A percentile compares a stretch with the other conserved stretches of the same genome.
Conservation (phyloP, 805 yeast species). For the Candida fluviatilis region DNA sequence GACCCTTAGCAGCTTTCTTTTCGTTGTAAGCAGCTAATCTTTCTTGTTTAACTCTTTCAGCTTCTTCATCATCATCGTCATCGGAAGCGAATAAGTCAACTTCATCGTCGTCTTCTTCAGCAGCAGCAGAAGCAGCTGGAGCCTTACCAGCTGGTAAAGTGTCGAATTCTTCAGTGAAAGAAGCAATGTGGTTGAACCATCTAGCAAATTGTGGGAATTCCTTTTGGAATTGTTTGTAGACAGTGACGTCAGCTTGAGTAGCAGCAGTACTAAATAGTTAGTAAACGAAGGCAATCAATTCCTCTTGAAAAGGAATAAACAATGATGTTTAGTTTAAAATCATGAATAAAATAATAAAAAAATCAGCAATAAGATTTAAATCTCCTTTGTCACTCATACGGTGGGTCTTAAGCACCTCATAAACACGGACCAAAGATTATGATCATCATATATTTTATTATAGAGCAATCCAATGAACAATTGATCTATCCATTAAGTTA, state of each 20-base stretch:
- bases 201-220: slow-evolving; percentile 93
- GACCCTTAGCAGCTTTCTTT: slow-evolving; percentile 94
- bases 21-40: slow-evolving; percentile 98
- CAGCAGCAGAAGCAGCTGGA: slow-evolving; percentile 52
- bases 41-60: slow-evolving; percentile 95
- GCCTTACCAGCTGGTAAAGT: slow-evolving; percentile 76
- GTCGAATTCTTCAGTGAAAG: slow-evolving; percentile 81
- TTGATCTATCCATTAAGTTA: not conserved
- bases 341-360: slow-evolving; percentile 1
- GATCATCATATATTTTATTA: slow-evolving; percentile 62
- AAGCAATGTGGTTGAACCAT: slow-evolving; percentile 98
- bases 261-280: slow-evolving; percentile 63
- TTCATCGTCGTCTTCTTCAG: slow-evolving; percentile 83
- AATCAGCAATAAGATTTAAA: slow-evolving; percentile 26
- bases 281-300: slow-evolving; percentile 1
- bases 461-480: not conserved
- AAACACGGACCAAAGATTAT: slow-evolving; percentile 89
- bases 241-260: slow-evolving; percentile 92
- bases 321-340: not conserved
- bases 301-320: not conserved
- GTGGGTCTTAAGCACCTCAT: slow-evolving; percentile 96
- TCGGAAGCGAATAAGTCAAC: slow-evolving; percentile 92
- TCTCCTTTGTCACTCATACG: slow-evolving; percentile 64
- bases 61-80: slow-evolving; percentile 93
- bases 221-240: slow-evolving; percentile 89